These are phyloP conservation scores for Linnemannia elongata DNA, from an alignment of 192 early-diverging fungal genomes.

Conservation along the genomic window DNA sequence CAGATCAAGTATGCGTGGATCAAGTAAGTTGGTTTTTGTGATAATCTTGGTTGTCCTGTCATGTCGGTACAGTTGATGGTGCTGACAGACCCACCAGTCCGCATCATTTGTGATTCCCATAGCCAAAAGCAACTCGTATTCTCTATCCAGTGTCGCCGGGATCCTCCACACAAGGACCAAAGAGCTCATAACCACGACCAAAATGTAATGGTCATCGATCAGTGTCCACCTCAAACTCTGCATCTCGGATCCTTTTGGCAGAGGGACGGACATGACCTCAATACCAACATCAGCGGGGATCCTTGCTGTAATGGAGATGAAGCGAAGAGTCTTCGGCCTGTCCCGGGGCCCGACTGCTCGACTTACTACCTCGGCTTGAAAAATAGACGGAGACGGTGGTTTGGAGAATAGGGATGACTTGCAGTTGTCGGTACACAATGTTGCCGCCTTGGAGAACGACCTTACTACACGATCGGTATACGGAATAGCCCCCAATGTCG, in stretches of 20 bases:
- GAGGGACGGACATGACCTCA: neutral
- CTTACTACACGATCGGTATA: neutral
- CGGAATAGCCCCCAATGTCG: neutral
- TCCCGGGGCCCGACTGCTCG: neutral
- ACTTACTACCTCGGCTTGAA: neutral
- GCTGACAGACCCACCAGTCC: neutral
- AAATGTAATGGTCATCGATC: neutral
- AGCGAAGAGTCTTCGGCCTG: neutral
- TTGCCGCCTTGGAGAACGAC: neutral
- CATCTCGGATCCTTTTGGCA: neutral
- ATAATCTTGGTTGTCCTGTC: neutral
- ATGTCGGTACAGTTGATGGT: neutral
- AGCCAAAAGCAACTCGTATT: neutral
- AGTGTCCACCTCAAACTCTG: neutral
- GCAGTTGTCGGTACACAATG: neutral
- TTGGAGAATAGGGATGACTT: neutral
- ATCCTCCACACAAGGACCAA: neutral
- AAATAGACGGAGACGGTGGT: neutral
- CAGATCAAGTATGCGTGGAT: neutral
- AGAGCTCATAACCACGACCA: neutral
- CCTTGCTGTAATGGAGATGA: neutral
- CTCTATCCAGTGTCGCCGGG: neutral
- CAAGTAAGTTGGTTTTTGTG: neutral
- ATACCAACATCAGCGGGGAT: neutral
- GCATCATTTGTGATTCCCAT: neutral